Base-by-base conservation (phyloP, 2,329 filamentous ascomycete species). In the Pseudomassariella vexata region DNA sequence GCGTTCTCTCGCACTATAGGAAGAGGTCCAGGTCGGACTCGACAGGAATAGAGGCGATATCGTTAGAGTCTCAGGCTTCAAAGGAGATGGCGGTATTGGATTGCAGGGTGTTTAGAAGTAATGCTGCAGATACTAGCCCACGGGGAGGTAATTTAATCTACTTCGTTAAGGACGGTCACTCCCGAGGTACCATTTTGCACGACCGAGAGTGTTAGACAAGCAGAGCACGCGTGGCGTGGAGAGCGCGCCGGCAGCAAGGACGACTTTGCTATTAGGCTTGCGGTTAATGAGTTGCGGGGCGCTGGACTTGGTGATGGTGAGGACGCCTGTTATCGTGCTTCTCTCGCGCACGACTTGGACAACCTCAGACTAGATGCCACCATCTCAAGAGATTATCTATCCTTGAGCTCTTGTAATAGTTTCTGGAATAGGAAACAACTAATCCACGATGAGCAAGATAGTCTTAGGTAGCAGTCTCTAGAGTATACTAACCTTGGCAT, bases 191-290 rank as follows among this genome's bases (percentile, higher is more conserved):
- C 30, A 17, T 23, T 18, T 17, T 32, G 12, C 6, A 32, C 30
- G 30, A 19, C 30, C 30, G 11, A 32, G n/a, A n/a, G n/a, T 32
- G 8, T 23, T 23, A 32, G 30, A 32, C 21, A 24, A 24, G 21
- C 30, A 32, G 22, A 32, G 30, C 6, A 32, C 30, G 7, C 30
- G 30, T 8, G 30, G 30, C 5, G 30, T 32, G 22, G 30, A 32
- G 7, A 32, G 15, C 15, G 30, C 30, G 17, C 30, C 30, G 3
- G 30, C 21, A 17, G 30, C 30, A 10, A 32, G 22, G 21, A 32
- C 30, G 14, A 32, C 30, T 23, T 32, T 32, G 22, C 30, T 23
- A 20, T 32, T 32, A 11, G 12, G 24, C 16, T 32, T 32, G 15
- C 24, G 21, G 16, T 32, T 32, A 17, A 32, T 32, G 30, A 32